Evolutionary conservation across 768 basidiomycete species (phyloP).

Genomic region (Leccinum rimulosum): DNA sequence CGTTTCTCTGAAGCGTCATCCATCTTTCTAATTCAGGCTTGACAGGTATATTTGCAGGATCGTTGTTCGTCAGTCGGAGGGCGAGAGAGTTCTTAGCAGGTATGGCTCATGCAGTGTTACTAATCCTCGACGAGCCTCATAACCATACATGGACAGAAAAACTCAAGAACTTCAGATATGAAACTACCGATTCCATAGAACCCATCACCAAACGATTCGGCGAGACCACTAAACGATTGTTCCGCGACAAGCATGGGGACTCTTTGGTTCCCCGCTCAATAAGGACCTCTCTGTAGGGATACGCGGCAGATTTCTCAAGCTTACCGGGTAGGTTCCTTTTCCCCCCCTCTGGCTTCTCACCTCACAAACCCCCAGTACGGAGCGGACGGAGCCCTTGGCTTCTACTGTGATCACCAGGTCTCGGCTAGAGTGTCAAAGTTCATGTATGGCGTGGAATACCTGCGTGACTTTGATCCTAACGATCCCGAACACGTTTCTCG

Average conservation of each 20-base stretch:
- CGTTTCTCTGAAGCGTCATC: slow-evolving; percentile 20
- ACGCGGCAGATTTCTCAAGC: too few relatives aligned
- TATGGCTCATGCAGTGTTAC: too few relatives aligned
- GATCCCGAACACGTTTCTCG: slow-evolving; percentile 67
- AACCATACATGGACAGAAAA: slow-evolving; percentile 48
- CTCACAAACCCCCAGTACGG: slow-evolving; percentile 25
- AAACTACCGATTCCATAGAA: too few relatives aligned
- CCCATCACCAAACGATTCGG: slow-evolving; percentile 80
- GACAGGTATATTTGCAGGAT: slow-evolving; percentile 77
- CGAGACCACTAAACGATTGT: slow-evolving; percentile 78
- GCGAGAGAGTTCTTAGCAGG: slow-evolving; percentile 73
- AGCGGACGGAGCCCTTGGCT: slow-evolving; percentile 82
- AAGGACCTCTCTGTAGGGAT: slow-evolving; percentile 66
- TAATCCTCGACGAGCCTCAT: neutral
- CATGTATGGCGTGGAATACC: slow-evolving; percentile 81
- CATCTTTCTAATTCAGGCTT: slow-evolving; percentile 7
- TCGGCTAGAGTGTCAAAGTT: slow-evolving; percentile 77
- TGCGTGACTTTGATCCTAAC: slow-evolving; percentile 61
- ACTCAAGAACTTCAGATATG: too few relatives aligned
- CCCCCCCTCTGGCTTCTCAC: slow-evolving; percentile 9
- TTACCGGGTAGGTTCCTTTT: slow-evolving; percentile 55
- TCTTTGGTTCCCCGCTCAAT: slow-evolving; percentile 78
- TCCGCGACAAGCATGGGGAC: slow-evolving; percentile 62
- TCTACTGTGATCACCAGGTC: slow-evolving; percentile 83
- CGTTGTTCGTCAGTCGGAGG: slow-evolving; percentile 76